Percentiles rank a stretch among this genome's conserved stretches.
Conservation (phyloP, 352 stramenopile species). For the Phytopythium ostracodes region DNA sequence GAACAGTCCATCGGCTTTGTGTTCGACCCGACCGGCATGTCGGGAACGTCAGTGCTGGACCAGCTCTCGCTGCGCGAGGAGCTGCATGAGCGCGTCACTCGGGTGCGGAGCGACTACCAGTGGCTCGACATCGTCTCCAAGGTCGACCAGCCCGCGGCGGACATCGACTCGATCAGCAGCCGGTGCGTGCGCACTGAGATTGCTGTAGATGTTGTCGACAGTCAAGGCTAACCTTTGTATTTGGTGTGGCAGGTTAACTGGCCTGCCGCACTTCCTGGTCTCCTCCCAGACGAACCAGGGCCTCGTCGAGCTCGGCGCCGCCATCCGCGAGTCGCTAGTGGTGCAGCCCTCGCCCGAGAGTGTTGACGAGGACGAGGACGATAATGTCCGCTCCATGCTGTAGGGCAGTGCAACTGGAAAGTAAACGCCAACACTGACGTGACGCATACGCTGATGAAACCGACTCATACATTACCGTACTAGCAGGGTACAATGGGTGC, state of each 20-base stretch:
- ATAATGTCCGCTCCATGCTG: neutral
- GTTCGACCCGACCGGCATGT: constrained; percentile 69
- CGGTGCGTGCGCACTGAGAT: constrained; percentile 17
- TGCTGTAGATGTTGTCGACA: too few species aligned
- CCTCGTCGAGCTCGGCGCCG: constrained; percentile 49
- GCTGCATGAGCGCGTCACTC: constrained; percentile 43
- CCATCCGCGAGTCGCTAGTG: constrained; percentile 50
- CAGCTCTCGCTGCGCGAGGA: constrained; percentile 75
- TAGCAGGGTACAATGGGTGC: too few species aligned
- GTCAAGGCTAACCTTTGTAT: neutral
- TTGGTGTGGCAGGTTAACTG: constrained; percentile 16
- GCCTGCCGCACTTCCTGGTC: constrained; percentile 27
- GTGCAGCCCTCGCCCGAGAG: constrained; percentile 1
- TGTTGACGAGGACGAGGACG: neutral
- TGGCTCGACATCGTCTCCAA: constrained; percentile 89
- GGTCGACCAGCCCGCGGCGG: constrained; percentile 56
- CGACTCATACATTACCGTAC: too few species aligned
- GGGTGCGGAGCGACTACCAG: constrained; percentile 35
- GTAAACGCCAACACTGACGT: too few species aligned
- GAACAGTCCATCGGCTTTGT: constrained; percentile 78
- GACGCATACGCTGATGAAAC: too few species aligned
- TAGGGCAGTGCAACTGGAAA: neutral
- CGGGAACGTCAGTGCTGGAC: constrained; percentile 54
- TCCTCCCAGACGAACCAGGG: constrained; percentile 79
- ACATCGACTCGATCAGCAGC: constrained; percentile 28